Evolutionary conservation across 805 yeast species (phyloP), one percentile per base, ranked within the genome.

Genomic region (Yarrowia keelungensis): DNA sequence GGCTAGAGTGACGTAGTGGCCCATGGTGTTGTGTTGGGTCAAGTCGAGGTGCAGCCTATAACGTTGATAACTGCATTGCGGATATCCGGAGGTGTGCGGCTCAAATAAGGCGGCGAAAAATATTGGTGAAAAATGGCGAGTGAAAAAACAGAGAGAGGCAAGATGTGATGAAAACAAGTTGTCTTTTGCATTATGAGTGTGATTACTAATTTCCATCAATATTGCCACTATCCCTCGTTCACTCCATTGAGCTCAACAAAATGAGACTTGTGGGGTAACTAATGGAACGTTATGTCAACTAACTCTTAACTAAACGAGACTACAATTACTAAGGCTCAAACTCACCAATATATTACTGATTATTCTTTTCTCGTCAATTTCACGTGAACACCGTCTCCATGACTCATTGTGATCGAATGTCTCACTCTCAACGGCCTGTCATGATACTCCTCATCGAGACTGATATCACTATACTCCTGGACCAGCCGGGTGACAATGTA

Each of bases 1-100:
- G 0, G 98, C 93, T 45, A 94, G 81, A 0, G 98, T 94, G 59
- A 93, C 87, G 69, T 89, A 84, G 68, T 91, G 95, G 0, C 96
- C 93, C 97, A 93, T 93, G 35, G 43, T 61, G 41, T 14, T 50
- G 49, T 15, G 47, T 41, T 19, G 47, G 39, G 39, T 9, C 8
- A 38, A 38, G 39, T 38, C 11, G 41, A 16, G 32, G 11, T 59
- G 41, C 50, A 39, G 38, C 15, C 5, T 12, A 8, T 11, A 16
- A 41, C 39, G 64, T 26, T 32, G 64, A 42, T 26, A 39, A 19
- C 15, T 41, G 22, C 36, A 56, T 36, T 41, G 59, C 47, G 47
- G 47, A 42, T 43, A 11, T 59, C 19, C 51, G 51, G 41, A 51
- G n/a, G 42, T 19, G 65, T 59, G 50, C 65, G 65, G 65, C 51